Percentiles rank a stretch among this genome's conserved stretches.
Evolutionary conservation across 1,139 yeast species (phyloP).

Genomic region (Yamadazyma triangularis): DNA sequence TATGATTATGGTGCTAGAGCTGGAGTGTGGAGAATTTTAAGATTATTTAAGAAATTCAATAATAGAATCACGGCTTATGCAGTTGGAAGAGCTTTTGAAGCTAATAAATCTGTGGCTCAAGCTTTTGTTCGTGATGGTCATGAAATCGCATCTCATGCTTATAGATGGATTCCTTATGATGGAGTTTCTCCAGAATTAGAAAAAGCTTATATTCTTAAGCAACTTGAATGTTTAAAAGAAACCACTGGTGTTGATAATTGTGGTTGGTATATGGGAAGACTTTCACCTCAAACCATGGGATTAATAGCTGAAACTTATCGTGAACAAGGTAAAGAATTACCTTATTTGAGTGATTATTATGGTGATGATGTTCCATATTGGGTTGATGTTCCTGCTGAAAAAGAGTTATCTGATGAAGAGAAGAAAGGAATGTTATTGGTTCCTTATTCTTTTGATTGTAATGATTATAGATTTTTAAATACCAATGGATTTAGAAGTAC

Average conservation of each 20-base stretch:
- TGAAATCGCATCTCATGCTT: slow-evolving; percentile 35
- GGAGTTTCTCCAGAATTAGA: slow-evolving; percentile 13
- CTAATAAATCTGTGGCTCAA: slow-evolving; percentile 23
- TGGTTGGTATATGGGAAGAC: slow-evolving; percentile 18
- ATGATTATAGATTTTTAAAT: slow-evolving; percentile 13
- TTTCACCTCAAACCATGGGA: slow-evolving; percentile 14
- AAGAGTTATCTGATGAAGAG: slow-evolving; percentile 12
- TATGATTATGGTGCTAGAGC: slow-evolving; percentile 28
- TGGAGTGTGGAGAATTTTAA: slow-evolving; percentile 31
- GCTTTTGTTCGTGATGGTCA: slow-evolving; percentile 33
- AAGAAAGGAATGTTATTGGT: slow-evolving; percentile 14
- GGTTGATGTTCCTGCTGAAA: slow-evolving; percentile 15
- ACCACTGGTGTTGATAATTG: slow-evolving; percentile 12
- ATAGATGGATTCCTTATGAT: slow-evolving; percentile 31
- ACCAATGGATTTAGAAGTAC: slow-evolving; percentile 13
- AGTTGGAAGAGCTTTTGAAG: slow-evolving; percentile 32
- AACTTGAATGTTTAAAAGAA: slow-evolving; percentile 11
- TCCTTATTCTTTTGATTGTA: slow-evolving; percentile 15
- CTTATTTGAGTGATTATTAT: slow-evolving; percentile 14
- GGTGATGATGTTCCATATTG: slow-evolving; percentile 17
- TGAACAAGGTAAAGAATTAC: slow-evolving; percentile 13
- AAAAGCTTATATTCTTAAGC: slow-evolving; percentile 13
- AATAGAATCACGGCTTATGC: slow-evolving; percentile 29
- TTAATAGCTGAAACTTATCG: slow-evolving; percentile 13
- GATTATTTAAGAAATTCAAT: slow-evolving; percentile 21